These are phyloP conservation scores for Trichophyton schoenleinii DNA, from an alignment of 2,329 filamentous ascomycete species.

Conservation along the genomic window DNA sequence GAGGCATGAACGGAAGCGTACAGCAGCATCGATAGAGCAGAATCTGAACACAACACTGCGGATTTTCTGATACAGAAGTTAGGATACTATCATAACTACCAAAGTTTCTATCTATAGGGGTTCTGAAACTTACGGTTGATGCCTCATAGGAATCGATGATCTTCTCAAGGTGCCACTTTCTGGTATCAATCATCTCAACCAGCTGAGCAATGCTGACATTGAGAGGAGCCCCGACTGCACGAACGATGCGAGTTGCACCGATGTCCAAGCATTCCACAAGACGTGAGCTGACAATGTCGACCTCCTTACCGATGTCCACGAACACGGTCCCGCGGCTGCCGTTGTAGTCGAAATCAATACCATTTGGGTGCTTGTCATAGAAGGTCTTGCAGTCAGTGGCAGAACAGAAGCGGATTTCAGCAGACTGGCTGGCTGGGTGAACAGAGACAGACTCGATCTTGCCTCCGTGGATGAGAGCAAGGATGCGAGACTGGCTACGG, in stretches of 20 bases:
- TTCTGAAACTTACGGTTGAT: slow-evolving; percentile 27
- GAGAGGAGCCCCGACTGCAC: slow-evolving; percentile 31
- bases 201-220: slow-evolving; percentile 25
- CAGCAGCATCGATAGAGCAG: slow-evolving; percentile 34
- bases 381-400: slow-evolving; percentile 25
- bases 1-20: slow-evolving; percentile 33
- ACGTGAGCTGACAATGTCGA: slow-evolving; percentile 31
- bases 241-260: slow-evolving; percentile 36
- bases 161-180: slow-evolving; percentile 34
- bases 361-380: slow-evolving; percentile 25
- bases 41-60: slow-evolving; percentile 39
- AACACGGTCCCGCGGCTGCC: slow-evolving; percentile 21
- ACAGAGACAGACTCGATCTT: slow-evolving; percentile 23
- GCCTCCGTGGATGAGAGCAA: slow-evolving; percentile 30
- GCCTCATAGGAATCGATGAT: slow-evolving; percentile 31
- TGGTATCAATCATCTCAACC: slow-evolving; percentile 27
- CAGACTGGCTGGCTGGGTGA: slow-evolving; percentile 12
- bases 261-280: slow-evolving; percentile 30
- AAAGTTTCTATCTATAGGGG: not conserved
- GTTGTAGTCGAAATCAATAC: slow-evolving; percentile 24
- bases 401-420: slow-evolving; percentile 27
- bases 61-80: slow-evolving; percentile 2
- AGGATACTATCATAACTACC: not conserved
- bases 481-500: slow-evolving; percentile 21
- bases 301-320: slow-evolving; percentile 27